phyloP scores from a whole-genome alignment of 495 filamentous ascomycete species.

The Letharia columbiana region DNA sequence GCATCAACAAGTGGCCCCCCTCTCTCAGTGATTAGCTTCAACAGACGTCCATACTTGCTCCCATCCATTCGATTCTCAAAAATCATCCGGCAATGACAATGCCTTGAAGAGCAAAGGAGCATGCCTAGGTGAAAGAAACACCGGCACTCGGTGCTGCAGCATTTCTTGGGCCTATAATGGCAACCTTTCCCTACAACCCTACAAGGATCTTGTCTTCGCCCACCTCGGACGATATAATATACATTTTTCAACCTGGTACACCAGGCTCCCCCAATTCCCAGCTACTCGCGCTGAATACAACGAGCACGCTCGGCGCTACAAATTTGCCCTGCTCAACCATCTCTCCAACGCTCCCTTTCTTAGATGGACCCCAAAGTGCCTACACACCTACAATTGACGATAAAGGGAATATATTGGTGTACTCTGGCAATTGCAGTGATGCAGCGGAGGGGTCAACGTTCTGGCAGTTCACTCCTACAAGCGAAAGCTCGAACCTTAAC shows the following conservation, averaged over 20 bases:
- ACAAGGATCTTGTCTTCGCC: conserved; percentile 54
- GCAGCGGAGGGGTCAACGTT: conserved; percentile 36
- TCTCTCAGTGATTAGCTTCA: not conserved
- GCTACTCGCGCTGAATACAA: conserved; percentile 58
- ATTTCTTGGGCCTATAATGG: conserved; percentile 18
- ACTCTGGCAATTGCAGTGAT: conserved; percentile 56
- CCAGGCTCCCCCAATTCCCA: conserved; percentile 34
- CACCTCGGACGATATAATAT: conserved; percentile 42
- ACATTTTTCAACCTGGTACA: conserved; percentile 50
- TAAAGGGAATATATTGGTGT: conserved; percentile 58
- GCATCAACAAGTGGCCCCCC: not conserved
- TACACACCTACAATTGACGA: conserved; percentile 58
- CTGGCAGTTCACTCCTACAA: conserved; percentile 48
- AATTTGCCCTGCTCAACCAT: conserved; percentile 49
- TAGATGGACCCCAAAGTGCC: conserved; percentile 36
- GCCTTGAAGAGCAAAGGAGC: not conserved
- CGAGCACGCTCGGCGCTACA: conserved; percentile 42
- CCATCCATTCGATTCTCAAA: not conserved
- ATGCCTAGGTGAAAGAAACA: not conserved
- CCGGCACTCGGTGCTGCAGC: conserved; percentile 4
- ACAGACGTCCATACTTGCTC: not conserved
- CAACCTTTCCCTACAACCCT: conserved; percentile 63
- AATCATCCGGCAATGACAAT: not conserved
- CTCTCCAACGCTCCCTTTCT: conserved; percentile 57
- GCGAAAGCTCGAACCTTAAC: conserved; percentile 35